Evolutionary conservation across 23 red algal species (phyloP).

Genomic region (Gracilaria domingensis): DNA sequence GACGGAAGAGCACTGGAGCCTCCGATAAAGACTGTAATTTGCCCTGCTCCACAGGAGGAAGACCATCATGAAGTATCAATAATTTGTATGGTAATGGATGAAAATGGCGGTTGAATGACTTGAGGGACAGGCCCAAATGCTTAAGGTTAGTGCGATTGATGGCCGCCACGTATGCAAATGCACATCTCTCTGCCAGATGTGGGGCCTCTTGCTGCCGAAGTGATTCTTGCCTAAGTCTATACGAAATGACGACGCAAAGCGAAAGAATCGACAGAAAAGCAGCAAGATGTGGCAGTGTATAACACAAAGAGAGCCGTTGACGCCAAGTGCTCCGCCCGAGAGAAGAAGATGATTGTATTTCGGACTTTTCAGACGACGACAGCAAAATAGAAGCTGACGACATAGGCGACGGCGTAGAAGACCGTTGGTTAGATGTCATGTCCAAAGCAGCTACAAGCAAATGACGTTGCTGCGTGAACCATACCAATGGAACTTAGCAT

Average conservation of each 20-base stretch:
- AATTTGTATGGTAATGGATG: slow-evolving; percentile 31
- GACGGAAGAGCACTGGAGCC: slow-evolving; percentile 50
- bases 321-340: neutral
- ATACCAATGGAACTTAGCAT: neutral
- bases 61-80: slow-evolving; percentile 57
- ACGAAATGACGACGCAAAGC: slow-evolving; percentile 1
- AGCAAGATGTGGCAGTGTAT: slow-evolving; percentile 59
- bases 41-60: slow-evolving; percentile 64
- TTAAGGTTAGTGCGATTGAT: slow-evolving; percentile 37
- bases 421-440: neutral
- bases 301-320: slow-evolving; percentile 31
- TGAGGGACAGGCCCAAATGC: slow-evolving; percentile 25
- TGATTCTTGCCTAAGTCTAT: slow-evolving; percentile 12
- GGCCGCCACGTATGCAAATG: slow-evolving; percentile 54
- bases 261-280: slow-evolving; percentile 32
- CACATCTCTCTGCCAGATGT: slow-evolving; percentile 34
- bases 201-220: slow-evolving; percentile 7
- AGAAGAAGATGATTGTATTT: neutral
- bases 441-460: neutral
- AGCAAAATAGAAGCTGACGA: neutral
- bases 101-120: slow-evolving; percentile 29
- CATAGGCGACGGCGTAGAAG: neutral
- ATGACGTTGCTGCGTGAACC: neutral
- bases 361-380: slow-evolving; percentile 8
- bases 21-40: slow-evolving; percentile 48